Conservation (phyloP, 306 rosid species). For the Begonia masoniana region DNA sequence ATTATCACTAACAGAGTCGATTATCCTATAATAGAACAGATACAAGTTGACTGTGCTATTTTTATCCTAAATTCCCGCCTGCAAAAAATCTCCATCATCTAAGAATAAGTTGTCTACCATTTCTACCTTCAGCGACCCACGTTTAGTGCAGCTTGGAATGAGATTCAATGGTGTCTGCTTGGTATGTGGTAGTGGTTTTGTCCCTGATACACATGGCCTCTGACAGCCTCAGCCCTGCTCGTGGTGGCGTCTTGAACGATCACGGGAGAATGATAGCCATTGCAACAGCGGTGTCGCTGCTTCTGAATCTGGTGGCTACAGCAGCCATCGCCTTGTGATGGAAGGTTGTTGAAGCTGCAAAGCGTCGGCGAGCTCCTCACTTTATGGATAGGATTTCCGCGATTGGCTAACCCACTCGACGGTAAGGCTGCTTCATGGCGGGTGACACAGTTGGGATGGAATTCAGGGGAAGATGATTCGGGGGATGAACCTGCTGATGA, state of each 20-base stretch:
- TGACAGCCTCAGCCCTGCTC: conserved; percentile 12
- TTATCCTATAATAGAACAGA: no score
- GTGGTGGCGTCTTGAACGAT: conserved; percentile 13
- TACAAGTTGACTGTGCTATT: no score
- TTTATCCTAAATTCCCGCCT: no score
- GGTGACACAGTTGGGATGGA: no score
- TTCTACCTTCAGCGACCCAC: no score
- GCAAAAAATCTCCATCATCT: no score
- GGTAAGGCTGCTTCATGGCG: no score
- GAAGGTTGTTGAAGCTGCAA: conserved; percentile 20
- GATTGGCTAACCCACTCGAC: no score
- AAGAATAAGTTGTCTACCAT: no score
- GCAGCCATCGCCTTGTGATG: background rate
- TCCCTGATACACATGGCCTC: conserved; percentile 11
- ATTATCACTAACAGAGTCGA: no score
- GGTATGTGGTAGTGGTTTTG: conserved; percentile 10
- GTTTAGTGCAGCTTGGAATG: no score
- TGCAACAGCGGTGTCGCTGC: conserved; percentile 10
- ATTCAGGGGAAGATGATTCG: conserved; percentile 47
- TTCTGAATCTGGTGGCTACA: conserved; percentile 10
- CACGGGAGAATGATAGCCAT: conserved; percentile 3
- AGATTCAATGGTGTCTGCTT: conserved; percentile 12
- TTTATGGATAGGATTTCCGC: conserved; percentile 22
- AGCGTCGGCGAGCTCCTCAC: conserved; percentile 63
- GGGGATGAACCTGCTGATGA: conserved; percentile 64